These are phyloP conservation scores for Exidia glandulosa DNA, from an alignment of 768 basidiomycete species.

Conservation along the genomic window DNA sequence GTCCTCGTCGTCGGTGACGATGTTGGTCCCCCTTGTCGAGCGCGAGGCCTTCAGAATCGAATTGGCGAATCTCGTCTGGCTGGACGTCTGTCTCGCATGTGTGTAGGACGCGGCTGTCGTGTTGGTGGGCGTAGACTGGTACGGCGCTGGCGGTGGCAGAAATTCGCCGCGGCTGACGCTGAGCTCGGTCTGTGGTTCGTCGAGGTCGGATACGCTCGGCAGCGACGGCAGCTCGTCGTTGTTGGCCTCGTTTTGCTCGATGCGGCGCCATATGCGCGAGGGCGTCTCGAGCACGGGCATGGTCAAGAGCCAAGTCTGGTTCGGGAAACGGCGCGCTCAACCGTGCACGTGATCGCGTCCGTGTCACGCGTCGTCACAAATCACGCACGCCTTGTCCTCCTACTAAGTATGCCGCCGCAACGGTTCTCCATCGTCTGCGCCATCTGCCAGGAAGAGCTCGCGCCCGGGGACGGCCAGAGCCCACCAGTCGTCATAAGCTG, in stretches of 20 bases:
- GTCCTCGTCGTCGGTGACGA: slow-evolving; percentile 22
- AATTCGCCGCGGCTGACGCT: slow-evolving; percentile 31
- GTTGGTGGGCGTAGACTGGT: slow-evolving; percentile 54
- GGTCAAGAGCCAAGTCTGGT: neutral
- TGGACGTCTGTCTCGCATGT: slow-evolving; percentile 36
- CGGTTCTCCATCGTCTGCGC: neutral
- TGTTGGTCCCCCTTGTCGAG: slow-evolving; percentile 19
- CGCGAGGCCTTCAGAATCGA: slow-evolving; percentile 35
- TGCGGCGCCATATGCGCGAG: slow-evolving; percentile 74
- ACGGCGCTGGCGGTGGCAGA: slow-evolving; percentile 38
- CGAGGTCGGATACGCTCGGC: slow-evolving; percentile 63
- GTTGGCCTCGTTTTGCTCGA: slow-evolving; percentile 51
- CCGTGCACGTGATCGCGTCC: neutral
- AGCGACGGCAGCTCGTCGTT: slow-evolving; percentile 71
- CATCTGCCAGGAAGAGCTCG: neutral
- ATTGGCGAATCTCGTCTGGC: slow-evolving; percentile 37
- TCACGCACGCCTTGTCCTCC: too few species aligned
- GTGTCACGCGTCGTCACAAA: too few species aligned
- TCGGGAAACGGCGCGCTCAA: neutral
- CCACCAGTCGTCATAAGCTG: neutral
- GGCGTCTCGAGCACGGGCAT: slow-evolving; percentile 49
- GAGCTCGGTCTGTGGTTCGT: slow-evolving; percentile 27
- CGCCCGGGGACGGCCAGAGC: neutral
- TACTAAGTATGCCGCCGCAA: too few species aligned
- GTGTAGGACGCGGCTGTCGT: slow-evolving; percentile 15